Conservation (phyloP, 768 basidiomycete species). For the Zangia roseola region DNA sequence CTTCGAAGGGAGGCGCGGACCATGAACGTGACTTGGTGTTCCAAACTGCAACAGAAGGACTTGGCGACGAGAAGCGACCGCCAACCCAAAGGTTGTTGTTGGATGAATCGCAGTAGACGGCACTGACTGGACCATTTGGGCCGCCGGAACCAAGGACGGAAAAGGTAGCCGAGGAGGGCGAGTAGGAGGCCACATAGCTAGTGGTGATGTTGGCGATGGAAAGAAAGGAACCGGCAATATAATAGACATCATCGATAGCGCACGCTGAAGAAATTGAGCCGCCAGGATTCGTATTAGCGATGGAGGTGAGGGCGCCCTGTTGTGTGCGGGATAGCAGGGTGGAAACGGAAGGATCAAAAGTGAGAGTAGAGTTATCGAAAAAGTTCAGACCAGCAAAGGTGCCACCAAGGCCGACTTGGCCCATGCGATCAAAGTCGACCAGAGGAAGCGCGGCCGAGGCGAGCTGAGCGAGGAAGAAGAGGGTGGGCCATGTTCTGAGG, state of each 20-base stretch:
- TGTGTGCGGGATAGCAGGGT: slow-evolving; percentile 65
- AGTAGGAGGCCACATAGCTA: slow-evolving; percentile 77
- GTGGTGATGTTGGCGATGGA: slow-evolving; percentile 60
- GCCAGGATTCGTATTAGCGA: slow-evolving; percentile 79
- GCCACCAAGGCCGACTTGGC: slow-evolving; percentile 84
- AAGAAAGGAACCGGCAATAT: slow-evolving; percentile 82
- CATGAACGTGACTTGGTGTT: slow-evolving; percentile 62
- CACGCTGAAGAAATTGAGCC: slow-evolving; percentile 79
- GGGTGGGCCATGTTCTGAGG: slow-evolving; percentile 22
- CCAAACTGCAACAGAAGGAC: slow-evolving; percentile 69
- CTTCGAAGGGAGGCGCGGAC: slow-evolving; percentile 78
- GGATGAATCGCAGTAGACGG: slow-evolving; percentile 74
- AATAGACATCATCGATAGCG: slow-evolving; percentile 63
- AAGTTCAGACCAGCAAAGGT: slow-evolving; percentile 85
- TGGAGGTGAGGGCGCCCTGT: slow-evolving; percentile 62
- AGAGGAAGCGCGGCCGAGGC: slow-evolving; percentile 46
- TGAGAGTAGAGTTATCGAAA: slow-evolving; percentile 54
- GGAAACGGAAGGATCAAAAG: slow-evolving; percentile 69
- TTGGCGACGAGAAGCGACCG: slow-evolving; percentile 70
- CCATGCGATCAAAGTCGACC: slow-evolving; percentile 82
- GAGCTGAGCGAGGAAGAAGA: slow-evolving; percentile 14
- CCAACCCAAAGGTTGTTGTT: slow-evolving; percentile 74
- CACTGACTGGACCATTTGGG: slow-evolving; percentile 69
- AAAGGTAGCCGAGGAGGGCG: slow-evolving; percentile 55
- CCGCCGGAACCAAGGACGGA: slow-evolving; percentile 63